Evolutionary conservation across 73 alveolate genomes (phyloP).

Genomic region (Durusdinium trenchii): DNA sequence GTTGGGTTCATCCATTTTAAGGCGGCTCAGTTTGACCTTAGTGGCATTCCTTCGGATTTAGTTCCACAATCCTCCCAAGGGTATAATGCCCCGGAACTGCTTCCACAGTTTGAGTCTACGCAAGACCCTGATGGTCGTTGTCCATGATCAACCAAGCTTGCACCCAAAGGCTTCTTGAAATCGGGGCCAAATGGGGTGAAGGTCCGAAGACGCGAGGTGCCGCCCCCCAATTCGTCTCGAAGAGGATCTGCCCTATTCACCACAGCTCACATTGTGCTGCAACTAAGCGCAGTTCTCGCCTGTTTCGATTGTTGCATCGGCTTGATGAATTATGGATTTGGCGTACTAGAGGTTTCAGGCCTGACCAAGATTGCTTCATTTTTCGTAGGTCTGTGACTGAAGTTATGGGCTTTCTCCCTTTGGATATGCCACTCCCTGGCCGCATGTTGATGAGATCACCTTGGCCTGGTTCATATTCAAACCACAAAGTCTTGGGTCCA

Average conservation of each 20-base stretch:
- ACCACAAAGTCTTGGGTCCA: not conserved
- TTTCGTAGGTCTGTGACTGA: not conserved
- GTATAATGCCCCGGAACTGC: not conserved
- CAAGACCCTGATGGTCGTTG: not conserved
- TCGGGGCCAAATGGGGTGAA: not conserved
- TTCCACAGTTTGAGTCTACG: too few species aligned
- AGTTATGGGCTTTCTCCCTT: too few species aligned
- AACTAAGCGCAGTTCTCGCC: not conserved
- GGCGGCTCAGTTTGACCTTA: not conserved
- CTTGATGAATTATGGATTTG: not conserved
- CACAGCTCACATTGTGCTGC: not conserved
- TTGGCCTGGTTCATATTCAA: not conserved
- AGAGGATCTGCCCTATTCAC: not conserved
- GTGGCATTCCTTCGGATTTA: not conserved
- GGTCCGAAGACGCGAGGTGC: not conserved
- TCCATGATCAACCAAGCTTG: not conserved
- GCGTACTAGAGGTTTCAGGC: not conserved
- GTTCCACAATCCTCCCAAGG: not conserved
- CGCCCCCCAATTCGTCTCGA: not conserved
- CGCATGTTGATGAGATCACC: not conserved
- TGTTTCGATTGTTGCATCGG: not conserved
- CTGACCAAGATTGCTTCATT: not conserved
- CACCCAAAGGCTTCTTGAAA: not conserved
- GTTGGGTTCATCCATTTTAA: not conserved
- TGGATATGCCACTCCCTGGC: too few species aligned